Conservation (phyloP, 352 stramenopile genomes). For the Phytophthora pinifolia region DNA sequence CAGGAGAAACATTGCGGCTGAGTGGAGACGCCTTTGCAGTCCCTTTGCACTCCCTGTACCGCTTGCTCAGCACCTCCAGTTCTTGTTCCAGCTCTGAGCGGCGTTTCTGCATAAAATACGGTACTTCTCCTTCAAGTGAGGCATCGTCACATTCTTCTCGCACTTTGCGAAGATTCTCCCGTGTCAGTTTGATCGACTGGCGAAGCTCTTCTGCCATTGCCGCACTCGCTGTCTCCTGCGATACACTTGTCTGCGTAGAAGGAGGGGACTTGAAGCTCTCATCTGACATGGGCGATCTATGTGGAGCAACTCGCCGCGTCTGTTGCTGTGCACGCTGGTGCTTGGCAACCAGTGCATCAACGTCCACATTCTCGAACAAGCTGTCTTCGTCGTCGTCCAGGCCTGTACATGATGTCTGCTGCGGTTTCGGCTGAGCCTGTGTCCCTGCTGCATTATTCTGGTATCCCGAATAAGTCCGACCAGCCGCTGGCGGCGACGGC, state of each 20-base stretch:
- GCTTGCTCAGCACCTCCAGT: slow-evolving; percentile 56
- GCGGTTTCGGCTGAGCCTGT: background rate
- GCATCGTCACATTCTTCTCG: slow-evolving; percentile 85
- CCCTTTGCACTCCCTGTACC: slow-evolving; percentile 61
- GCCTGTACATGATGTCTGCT: slow-evolving; percentile 10
- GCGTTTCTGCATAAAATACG: slow-evolving; percentile 42
- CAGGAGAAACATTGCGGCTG: slow-evolving; percentile 20
- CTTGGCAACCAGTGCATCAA: slow-evolving; percentile 54
- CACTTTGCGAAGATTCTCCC: slow-evolving; percentile 61
- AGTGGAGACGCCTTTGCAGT: slow-evolving; percentile 16
- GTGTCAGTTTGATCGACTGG: slow-evolving; percentile 59
- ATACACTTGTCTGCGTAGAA: slow-evolving; percentile 17
- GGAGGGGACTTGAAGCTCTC: slow-evolving; percentile 18
- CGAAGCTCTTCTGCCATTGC: slow-evolving; percentile 34
- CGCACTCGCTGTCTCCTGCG: slow-evolving; percentile 22
- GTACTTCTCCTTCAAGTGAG: slow-evolving; percentile 75
- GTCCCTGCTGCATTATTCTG: slow-evolving; percentile 3
- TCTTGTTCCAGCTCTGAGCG: slow-evolving; percentile 57
- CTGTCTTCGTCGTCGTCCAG: slow-evolving; percentile 29
- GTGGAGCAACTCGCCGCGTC: slow-evolving; percentile 6
- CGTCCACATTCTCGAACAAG: slow-evolving; percentile 46
- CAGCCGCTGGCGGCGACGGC: background rate
- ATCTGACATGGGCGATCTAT: slow-evolving; percentile 2
- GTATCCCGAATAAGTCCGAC: slow-evolving; percentile 6
- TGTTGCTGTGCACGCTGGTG: slow-evolving; percentile 39